These are phyloP conservation scores for Rhexocercosporidium sp. DNA, from an alignment of 2,329 filamentous ascomycete genomes.

Conservation along the genomic window DNA sequence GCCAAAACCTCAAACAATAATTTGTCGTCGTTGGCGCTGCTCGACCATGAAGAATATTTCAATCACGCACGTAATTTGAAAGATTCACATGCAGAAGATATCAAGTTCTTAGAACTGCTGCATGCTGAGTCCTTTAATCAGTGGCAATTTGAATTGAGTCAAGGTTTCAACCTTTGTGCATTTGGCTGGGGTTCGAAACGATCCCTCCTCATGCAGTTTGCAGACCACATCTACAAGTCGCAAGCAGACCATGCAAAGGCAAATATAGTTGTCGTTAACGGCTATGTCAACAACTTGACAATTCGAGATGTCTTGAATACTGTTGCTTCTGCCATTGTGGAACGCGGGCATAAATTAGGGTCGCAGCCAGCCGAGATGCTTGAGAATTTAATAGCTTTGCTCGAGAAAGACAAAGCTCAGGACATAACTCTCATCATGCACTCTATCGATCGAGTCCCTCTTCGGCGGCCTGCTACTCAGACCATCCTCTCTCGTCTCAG, in stretches of 20 bases:
- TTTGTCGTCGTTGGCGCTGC: slow-evolving; percentile 72
- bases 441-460: slow-evolving; percentile 80
- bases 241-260: slow-evolving; percentile 39
- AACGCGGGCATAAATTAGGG: slow-evolving; percentile 48
- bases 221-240: slow-evolving; percentile 66
- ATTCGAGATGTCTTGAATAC: slow-evolving; percentile 73
- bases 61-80: slow-evolving; percentile 62
- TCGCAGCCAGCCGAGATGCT: slow-evolving; percentile 68
- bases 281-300: slow-evolving; percentile 72
- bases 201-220: slow-evolving; percentile 74
- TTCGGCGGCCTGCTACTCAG: slow-evolving; percentile 75
- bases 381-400: slow-evolving; percentile 65
- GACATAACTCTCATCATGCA: slow-evolving; percentile 76
- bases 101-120: slow-evolving; percentile 72
- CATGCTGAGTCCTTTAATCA: slow-evolving; percentile 86
- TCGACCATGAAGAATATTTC: slow-evolving; percentile 94
- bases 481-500: slow-evolving; percentile 77
- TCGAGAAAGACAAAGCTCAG: slow-evolving; percentile 54
- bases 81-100: slow-evolving; percentile 74
- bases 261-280: slow-evolving; percentile 84
- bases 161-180: slow-evolving; percentile 87
- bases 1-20: slow-evolving; percentile 88
- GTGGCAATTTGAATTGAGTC: slow-evolving; percentile 87
- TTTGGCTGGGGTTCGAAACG: slow-evolving; percentile 95
- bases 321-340: slow-evolving; percentile 66